Conservation (phyloP, 2,329 filamentous ascomycete genomes). For the Botrytis tulipae region DNA sequence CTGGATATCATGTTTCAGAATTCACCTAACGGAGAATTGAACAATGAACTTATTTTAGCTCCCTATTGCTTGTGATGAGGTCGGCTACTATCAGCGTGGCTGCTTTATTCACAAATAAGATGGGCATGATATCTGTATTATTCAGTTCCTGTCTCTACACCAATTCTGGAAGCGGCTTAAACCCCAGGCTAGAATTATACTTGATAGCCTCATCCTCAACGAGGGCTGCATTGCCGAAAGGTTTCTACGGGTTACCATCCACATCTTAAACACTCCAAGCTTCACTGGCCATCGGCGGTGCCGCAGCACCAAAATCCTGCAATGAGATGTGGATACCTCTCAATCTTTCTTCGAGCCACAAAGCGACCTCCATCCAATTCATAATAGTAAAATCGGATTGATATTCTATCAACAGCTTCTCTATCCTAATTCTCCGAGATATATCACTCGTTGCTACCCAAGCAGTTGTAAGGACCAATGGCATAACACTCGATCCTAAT, state of each 20-base stretch:
- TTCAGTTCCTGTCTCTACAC: background rate
- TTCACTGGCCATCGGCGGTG: too few relatives aligned
- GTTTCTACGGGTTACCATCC: background rate
- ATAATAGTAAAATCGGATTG: background rate
- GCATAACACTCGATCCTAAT: background rate
- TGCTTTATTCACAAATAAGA: background rate
- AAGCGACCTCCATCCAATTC: slow-evolving; percentile 4
- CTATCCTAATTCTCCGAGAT: background rate
- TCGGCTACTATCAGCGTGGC: fast-evolving
- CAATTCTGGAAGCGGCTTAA: fast-evolving
- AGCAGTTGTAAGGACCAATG: background rate
- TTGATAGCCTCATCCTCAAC: background rate
- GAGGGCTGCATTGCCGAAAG: too few relatives aligned
- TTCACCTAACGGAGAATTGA: background rate
- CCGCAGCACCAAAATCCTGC: background rate
- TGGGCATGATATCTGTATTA: too few relatives aligned
- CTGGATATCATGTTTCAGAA: background rate
- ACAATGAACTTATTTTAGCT: background rate
- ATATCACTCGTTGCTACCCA: background rate
- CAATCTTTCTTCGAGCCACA: background rate
- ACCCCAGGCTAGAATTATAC: background rate
- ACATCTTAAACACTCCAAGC: background rate
- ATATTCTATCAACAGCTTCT: background rate
- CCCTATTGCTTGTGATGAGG: background rate
- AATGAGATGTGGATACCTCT: background rate